These are phyloP conservation scores for Schizopora paradoxa DNA, from an alignment of 1,284 basidiomycete species.

Conservation along the genomic window DNA sequence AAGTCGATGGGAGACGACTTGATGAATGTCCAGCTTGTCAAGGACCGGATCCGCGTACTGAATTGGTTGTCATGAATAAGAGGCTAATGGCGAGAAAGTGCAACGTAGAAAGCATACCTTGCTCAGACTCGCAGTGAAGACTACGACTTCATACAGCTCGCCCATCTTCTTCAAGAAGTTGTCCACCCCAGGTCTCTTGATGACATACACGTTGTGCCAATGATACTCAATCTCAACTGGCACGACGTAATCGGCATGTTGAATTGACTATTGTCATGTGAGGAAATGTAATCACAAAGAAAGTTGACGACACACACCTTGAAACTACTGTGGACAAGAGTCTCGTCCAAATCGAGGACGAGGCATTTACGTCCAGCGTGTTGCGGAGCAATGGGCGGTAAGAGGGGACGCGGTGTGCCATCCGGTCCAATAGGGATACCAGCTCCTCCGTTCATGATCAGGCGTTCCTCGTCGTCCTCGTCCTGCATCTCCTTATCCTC, in stretches of 20 bases:
- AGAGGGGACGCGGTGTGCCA: constrained; percentile 76
- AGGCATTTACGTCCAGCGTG: constrained; percentile 87
- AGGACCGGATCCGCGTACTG: constrained; percentile 98
- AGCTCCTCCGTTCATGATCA: constrained; percentile 76
- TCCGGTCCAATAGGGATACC: constrained; percentile 84
- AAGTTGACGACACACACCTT: constrained; percentile 51
- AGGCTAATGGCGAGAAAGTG: constrained; percentile 13
- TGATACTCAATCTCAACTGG: constrained; percentile 99
- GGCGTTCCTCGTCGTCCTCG: constrained; percentile 73
- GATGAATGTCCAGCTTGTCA: constrained; percentile 92
- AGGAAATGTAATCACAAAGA: not conserved
- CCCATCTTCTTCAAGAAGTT: constrained; percentile 97
- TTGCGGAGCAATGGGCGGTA: constrained; percentile 70
- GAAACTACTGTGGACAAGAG: constrained; percentile 90
- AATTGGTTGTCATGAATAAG: constrained; percentile 15
- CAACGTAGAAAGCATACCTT: constrained; percentile 55
- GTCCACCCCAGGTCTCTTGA: constrained; percentile 98
- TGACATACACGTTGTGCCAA: constrained; percentile 98
- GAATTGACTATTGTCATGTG: constrained; percentile 66
- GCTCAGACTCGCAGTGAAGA: constrained; percentile 96
- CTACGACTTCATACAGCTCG: constrained; percentile 95
- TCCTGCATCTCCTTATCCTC: constrained; percentile 43
- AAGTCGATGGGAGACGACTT: constrained; percentile 90
- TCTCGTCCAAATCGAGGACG: constrained; percentile 94
- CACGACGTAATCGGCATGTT: constrained; percentile 95